Evolutionary conservation across 352 stramenopile genomes (phyloP).

Genomic region (Phytophthora vignae): DNA sequence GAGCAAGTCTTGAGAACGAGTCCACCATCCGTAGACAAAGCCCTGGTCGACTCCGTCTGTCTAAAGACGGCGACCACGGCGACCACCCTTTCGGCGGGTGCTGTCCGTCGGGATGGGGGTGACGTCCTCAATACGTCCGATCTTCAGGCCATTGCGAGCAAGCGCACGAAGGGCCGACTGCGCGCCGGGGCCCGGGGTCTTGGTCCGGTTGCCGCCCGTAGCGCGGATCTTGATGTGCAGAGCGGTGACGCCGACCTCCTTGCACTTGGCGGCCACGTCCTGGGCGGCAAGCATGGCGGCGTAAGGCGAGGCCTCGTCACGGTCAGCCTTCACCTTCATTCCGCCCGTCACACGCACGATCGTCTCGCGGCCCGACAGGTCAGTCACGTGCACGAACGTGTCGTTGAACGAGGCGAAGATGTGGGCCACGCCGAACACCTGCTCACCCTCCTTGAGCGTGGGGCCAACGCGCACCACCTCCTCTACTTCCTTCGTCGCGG

Average conservation of each 20-base stretch:
- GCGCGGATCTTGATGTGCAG: constrained; percentile 99
- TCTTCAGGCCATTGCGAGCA: constrained; percentile 99
- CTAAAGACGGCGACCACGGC: constrained; percentile 99
- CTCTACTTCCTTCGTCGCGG: constrained; percentile 91
- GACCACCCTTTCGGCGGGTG: constrained; percentile 98
- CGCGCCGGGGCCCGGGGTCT: constrained; percentile 98
- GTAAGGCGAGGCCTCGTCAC: constrained; percentile 99
- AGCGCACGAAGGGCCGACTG: constrained; percentile 98
- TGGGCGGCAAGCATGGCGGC: constrained; percentile 99
- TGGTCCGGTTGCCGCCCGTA: constrained; percentile 99
- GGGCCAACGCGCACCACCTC: constrained; percentile 94
- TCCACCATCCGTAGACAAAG: neutral
- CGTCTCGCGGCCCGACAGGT: constrained; percentile 99
- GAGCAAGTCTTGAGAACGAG: constrained; percentile 13
- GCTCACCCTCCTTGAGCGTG: constrained; percentile 96
- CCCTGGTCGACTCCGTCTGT: constrained; percentile 25
- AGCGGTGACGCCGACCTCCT: constrained; percentile 99
- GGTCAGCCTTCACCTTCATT: constrained; percentile 99
- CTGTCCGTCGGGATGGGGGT: constrained; percentile 99
- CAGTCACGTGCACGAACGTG: constrained; percentile 99
- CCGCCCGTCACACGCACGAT: constrained; percentile 99
- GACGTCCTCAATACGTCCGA: constrained; percentile 99
- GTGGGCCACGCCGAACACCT: constrained; percentile 99
- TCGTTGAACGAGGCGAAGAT: constrained; percentile 99
- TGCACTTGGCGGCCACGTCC: constrained; percentile 97